Conservation (phyloP, 768 basidiomycete species). For the Kondoa subrosea region DNA sequence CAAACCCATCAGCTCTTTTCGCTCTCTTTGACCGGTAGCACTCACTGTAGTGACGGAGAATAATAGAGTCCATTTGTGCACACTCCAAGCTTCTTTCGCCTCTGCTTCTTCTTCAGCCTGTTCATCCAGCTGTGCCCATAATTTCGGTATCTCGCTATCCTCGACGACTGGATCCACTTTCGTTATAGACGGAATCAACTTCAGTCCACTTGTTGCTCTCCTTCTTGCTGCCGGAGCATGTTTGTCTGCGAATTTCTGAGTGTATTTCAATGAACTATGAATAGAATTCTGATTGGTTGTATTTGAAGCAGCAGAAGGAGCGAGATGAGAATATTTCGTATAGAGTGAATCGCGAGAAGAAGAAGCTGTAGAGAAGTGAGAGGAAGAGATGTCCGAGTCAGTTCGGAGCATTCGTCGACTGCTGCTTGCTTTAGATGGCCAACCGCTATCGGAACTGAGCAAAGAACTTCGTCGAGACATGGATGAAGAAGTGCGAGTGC, state of each 20-base stretch:
- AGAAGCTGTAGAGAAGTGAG: not conserved
- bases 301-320: not conserved
- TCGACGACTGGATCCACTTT: not conserved
- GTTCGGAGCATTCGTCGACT: not conserved
- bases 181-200: not conserved
- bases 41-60: conserved; percentile 41
- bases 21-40: not conserved
- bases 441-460: not conserved
- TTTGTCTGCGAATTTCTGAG: not conserved
- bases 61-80: conserved; percentile 47
- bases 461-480: not conserved
- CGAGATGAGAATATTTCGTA: not conserved
- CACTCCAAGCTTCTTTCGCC: conserved; percentile 41
- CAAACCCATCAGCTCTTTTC: not conserved
- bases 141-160: not conserved
- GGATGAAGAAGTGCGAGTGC: not conserved
- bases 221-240: not conserved
- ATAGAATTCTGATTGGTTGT: no score
- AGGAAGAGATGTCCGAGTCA: not conserved
- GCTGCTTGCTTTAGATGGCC: not conserved
- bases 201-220: not conserved
- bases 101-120: conserved; percentile 22
- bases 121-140: not conserved
- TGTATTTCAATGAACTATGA: not conserved
- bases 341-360: not conserved